Percentiles rank a stretch among this genome's conserved stretches.
Conservation (phyloP, 1,284 basidiomycete species). For the Cryptococcus sp. region DNA sequence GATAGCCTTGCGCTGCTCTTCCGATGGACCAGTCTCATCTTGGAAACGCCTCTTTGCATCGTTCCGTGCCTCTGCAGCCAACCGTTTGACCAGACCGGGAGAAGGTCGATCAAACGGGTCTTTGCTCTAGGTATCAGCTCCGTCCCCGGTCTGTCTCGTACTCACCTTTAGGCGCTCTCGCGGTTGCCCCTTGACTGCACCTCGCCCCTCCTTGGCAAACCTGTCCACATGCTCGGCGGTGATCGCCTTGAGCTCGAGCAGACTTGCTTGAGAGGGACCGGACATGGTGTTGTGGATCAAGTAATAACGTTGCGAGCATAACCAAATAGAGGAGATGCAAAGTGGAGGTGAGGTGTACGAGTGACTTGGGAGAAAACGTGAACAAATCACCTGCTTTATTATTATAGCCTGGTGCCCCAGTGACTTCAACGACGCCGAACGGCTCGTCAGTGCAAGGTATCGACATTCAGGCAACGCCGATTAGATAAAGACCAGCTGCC, state of each 20-base stretch:
- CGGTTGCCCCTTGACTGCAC: slow-evolving; percentile 37
- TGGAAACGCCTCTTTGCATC: slow-evolving; percentile 42
- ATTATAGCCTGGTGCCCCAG: too few relatives aligned
- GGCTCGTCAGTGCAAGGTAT: too few relatives aligned
- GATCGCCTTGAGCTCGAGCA: slow-evolving; percentile 50
- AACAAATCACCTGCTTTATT: too few relatives aligned
- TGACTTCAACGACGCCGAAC: too few relatives aligned
- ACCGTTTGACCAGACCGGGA: slow-evolving; percentile 48
- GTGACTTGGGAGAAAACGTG: too few relatives aligned
- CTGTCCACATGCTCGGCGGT: slow-evolving; percentile 51
- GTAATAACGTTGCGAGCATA: too few relatives aligned
- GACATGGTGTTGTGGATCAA: too few relatives aligned
- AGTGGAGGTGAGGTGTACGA: background rate
- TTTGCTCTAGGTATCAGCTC: slow-evolving; percentile 16
- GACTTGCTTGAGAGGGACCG: slow-evolving; percentile 32
- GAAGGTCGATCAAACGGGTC: slow-evolving; percentile 50
- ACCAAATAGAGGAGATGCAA: background rate
- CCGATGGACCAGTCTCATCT: slow-evolving; percentile 39
- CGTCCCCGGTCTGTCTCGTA: background rate
- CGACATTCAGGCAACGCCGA: too few relatives aligned
- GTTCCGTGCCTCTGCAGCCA: slow-evolving; percentile 47
- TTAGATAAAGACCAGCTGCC: too few relatives aligned
- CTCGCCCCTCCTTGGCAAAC: slow-evolving; percentile 47
- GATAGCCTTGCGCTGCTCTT: slow-evolving; percentile 45
- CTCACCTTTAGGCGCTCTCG: slow-evolving; percentile 8